Base-by-base conservation (phyloP, 129 eudicot species). In the carrot (Daucus carota) region DNA sequence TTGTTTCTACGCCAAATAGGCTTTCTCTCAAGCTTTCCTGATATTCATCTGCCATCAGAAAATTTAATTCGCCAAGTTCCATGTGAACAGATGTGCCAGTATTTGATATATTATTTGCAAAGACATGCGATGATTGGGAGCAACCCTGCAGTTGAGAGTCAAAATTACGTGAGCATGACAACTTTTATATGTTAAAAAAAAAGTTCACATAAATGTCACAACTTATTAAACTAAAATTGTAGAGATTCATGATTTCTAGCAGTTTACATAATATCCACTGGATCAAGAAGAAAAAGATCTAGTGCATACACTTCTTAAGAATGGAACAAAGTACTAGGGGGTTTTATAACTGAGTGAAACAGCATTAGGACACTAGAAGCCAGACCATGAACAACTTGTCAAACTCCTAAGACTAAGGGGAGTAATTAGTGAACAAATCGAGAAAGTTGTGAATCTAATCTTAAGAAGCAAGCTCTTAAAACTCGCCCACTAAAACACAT, bases 1-100 rank as follows among this genome's bases (percentile, higher is more conserved):
- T 91, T 81, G 99, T 91, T 87, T 94, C 97, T 62, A 89, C 96
- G 1, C 96, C 90, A 73, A 94, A 94, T 31, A 91, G 85, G 85
- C 86, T 84, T 77, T 94, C 99, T 77, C 84, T 91, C 80, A 87
- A 80, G 83, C 92, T 86, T 82, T 94, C 97, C 79, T 88, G 93
- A 89, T 94, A 94, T 81, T 94, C 99, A 86, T 94, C 97, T 75
- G 99, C 90, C 90, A 89, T 84, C 86, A 89, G 90, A 78, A 94
- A 75, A 87, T 89, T 94, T 47, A 94, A 82, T 86, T 94, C 99
- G 60, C 99, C 99, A 80, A 94, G 89, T 83, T 94, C 97, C 88
- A 90, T 77, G 83, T 94, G 97, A 38, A 91, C 85, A 44, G 96
- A 76, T 65, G 97, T 84, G 68, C 97, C 93, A 26, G 93, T 78